Conservation (phyloP, 257 asterid genomes). For the Salvia rosmarinus region DNA sequence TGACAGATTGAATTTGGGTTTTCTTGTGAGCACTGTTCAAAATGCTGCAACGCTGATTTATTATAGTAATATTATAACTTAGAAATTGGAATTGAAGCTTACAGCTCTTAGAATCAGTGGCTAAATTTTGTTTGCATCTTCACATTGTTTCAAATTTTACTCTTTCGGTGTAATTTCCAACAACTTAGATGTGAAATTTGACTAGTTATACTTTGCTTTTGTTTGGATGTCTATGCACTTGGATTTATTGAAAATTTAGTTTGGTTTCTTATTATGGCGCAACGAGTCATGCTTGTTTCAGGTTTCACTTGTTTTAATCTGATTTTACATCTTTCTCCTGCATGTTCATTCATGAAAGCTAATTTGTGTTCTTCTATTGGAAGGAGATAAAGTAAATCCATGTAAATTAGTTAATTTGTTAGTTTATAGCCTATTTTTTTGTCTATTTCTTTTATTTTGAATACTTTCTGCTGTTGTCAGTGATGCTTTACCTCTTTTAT, state of each 20-base stretch:
- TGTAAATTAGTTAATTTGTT: background rate
- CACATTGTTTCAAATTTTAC: slow-evolving; percentile 15
- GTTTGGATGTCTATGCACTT: slow-evolving; percentile 12
- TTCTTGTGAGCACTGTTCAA: background rate
- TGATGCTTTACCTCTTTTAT: background rate
- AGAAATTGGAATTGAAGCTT: slow-evolving; percentile 14
- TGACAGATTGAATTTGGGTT: slow-evolving; percentile 6
- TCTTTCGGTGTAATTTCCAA: slow-evolving; percentile 5
- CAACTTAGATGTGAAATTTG: background rate
- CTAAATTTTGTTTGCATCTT: slow-evolving; percentile 14
- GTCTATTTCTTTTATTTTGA: background rate
- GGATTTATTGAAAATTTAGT: background rate
- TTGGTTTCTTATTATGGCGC: background rate
- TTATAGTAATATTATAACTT: background rate
- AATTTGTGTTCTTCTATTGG: slow-evolving; percentile 12
- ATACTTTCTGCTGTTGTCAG: background rate
- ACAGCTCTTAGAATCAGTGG: background rate
- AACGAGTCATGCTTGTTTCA: slow-evolving; percentile 1
- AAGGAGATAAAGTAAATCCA: background rate
- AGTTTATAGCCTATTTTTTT: background rate
- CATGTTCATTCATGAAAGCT: background rate
- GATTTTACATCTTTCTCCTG: background rate
- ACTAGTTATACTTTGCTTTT: background rate
- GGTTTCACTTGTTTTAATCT: slow-evolving; percentile 14
- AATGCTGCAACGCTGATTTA: background rate